phyloP scores from a whole-genome alignment of 805 yeast genomes.

The Zygotorulaspora danielsina region DNA sequence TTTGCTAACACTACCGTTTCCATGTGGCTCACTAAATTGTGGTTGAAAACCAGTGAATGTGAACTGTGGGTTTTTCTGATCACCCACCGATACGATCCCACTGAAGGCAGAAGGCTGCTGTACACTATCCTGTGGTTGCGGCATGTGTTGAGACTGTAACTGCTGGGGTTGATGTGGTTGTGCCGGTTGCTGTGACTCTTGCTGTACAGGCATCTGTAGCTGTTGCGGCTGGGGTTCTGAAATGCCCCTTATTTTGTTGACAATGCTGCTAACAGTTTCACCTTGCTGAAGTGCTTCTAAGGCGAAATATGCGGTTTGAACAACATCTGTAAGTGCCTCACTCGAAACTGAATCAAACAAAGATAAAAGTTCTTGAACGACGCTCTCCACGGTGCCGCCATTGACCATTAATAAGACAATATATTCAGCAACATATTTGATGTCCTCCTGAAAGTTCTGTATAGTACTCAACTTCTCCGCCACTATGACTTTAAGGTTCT shows the following conservation, averaged over 20 bases:
- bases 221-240: constrained; percentile 10
- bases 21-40: constrained; percentile 21
- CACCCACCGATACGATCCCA: constrained; percentile 24
- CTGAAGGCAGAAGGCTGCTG: constrained; percentile 30
- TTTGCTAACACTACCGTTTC: constrained; percentile 18
- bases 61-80: constrained; percentile 10
- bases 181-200: constrained; percentile 16
- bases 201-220: constrained; percentile 18
- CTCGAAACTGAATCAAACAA: constrained; percentile 60
- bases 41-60: constrained; percentile 20
- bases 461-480: constrained; percentile 40
- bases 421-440: constrained; percentile 65
- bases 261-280: constrained; percentile 32
- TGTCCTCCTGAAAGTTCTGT: constrained; percentile 46
- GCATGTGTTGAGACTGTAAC: constrained; percentile 18
- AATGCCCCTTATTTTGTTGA: constrained; percentile 27
- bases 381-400: constrained; percentile 57
- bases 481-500: constrained; percentile 43
- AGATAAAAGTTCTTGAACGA: constrained; percentile 55
- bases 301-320: constrained; percentile 55
- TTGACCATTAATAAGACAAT: constrained; percentile 67
- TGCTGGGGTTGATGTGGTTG: constrained; percentile 18
- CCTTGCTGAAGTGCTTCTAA: constrained; percentile 42
- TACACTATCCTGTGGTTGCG: constrained; percentile 19
- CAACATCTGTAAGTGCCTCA: constrained; percentile 53